These are phyloP conservation scores for Sclerotinia trifoliorum DNA, from an alignment of 2,329 filamentous ascomycete genomes.

Conservation along the genomic window DNA sequence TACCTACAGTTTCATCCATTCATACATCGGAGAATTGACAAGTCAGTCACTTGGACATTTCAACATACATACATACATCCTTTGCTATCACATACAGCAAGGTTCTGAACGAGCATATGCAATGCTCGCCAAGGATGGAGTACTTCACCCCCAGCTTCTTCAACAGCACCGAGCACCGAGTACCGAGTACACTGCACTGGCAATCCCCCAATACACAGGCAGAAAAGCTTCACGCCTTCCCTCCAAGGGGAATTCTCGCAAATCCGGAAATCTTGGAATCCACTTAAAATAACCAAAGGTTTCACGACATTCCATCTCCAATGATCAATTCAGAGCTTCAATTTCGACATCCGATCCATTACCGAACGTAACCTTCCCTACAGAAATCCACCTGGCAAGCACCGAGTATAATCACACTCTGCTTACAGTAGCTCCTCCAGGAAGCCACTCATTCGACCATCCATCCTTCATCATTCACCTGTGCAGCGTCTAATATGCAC, in stretches of 20 bases:
- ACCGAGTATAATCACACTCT: neutral
- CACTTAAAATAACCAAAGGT: neutral
- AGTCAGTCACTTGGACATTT: neutral
- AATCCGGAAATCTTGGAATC: neutral
- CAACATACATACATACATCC: neutral
- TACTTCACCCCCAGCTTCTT: slow-evolving; percentile 5
- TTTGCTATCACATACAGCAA: neutral
- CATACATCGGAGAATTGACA: slow-evolving; percentile 10
- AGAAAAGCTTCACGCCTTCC: neutral
- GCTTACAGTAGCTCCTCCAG: neutral
- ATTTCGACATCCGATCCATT: neutral
- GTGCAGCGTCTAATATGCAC: neutral
- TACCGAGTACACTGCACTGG: neutral
- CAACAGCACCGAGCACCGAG: neutral
- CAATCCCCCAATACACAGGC: neutral
- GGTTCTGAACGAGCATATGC: neutral
- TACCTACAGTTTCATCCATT: neutral
- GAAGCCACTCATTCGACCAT: neutral
- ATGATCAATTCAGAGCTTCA: neutral
- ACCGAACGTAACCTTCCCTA: neutral
- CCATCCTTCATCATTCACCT: neutral
- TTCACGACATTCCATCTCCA: neutral
- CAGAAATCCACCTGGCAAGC: neutral
- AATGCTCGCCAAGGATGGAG: neutral
- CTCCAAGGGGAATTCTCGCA: neutral